These are phyloP conservation scores for Kernera saxatilis DNA, from an alignment of 345 rosid species.

Conservation along the genomic window DNA sequence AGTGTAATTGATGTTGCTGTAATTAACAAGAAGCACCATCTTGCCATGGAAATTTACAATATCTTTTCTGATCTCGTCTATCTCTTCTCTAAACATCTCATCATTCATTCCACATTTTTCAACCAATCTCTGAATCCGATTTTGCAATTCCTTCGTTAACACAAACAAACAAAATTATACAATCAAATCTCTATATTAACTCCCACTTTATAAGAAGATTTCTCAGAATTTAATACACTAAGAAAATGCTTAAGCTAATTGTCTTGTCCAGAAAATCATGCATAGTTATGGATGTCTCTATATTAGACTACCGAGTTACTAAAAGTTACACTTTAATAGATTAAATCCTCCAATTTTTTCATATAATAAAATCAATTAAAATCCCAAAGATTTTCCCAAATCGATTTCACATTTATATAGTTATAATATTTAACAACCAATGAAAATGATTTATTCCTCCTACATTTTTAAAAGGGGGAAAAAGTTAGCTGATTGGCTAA, in stretches of 20 bases:
- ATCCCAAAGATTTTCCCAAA: neutral
- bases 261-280: too few species aligned
- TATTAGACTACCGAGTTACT: too few species aligned
- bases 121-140: conserved; percentile 47
- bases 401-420: neutral
- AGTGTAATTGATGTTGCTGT: conserved; percentile 87
- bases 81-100: conserved; percentile 39
- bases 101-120: conserved; percentile 43
- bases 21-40: conserved; percentile 80
- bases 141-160: conserved; percentile 47
- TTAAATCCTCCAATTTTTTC: too few species aligned
- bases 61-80: conserved; percentile 51
- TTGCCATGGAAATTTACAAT: conserved; percentile 91
- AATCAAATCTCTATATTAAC: too few species aligned
- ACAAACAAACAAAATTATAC: neutral
- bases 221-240: too few species aligned
- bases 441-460: neutral
- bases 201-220: neutral
- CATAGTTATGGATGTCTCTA: too few species aligned
- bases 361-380: too few species aligned
- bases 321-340: too few species aligned
- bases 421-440: neutral
- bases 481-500: neutral
- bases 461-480: neutral
- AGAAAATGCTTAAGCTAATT: too few species aligned